Evolutionary conservation across 148 eudicot genomes (phyloP), one percentile per base, ranked within the genome.

Genomic region (Chenopodium formosanum): DNA sequence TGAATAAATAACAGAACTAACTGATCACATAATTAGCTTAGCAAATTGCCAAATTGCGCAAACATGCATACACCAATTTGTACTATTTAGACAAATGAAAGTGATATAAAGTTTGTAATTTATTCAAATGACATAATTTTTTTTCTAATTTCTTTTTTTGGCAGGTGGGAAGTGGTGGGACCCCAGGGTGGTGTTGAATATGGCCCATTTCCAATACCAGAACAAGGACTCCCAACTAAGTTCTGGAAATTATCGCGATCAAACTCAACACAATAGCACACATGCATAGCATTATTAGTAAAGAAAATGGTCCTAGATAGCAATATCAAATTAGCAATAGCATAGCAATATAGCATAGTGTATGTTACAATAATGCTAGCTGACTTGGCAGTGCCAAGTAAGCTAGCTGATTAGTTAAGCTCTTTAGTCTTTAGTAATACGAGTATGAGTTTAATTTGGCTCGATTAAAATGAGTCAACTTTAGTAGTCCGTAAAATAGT

Each of bases 141-240:
- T 0, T n/a, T 25, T 13, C 1, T 31, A 22, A 14, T 66, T 19
- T 53, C 31, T 6, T 69, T 40, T 48, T n/a, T 52, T 75, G 87
- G 83, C 89, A 94, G 98, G 86, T 94, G 97, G 94, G 87, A 89
- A 85, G 84, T 90, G 77, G 89, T 85, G 79, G 97, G 91, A 53
- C 78, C 91, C 32, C 74, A 81, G 10, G 80, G 73, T 76, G 88
- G 87, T 73, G 82, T 89, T 29, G 85, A 89, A 82, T 89, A 92
- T 64, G 80, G 89, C 63, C 98, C 98, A 79, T 94, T 94, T 79
- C 97, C 94, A 27, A 80, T 94, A 52, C 98, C 98, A 48, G 83
- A 82, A 44, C 81, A 86, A 47, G 98, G 98, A 64, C 88, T 94
- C 65, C 95, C 92, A 25, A 91, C 91, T 76, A 90, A 79, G 79